Percentiles rank a stretch among this genome's conserved stretches.
Evolutionary conservation across 2,329 filamentous ascomycete genomes (phyloP).

Genomic region (Exophiala xenobiotica): DNA sequence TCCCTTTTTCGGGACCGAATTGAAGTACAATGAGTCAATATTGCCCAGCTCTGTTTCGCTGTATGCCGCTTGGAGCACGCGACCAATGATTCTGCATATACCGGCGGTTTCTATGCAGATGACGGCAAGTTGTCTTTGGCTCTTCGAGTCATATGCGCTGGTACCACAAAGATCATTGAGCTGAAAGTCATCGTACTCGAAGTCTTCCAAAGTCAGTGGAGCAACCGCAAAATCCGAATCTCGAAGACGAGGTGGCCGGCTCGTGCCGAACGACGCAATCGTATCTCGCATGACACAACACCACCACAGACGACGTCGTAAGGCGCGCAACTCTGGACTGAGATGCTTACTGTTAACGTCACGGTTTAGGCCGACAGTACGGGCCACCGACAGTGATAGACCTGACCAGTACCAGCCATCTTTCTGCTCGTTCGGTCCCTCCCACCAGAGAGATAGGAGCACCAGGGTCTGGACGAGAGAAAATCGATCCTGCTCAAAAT

Average conservation of each 20-base stretch:
- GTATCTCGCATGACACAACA: constrained; percentile 93
- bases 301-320: constrained; percentile 98
- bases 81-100: no score
- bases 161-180: no score
- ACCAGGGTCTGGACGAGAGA: constrained; percentile 83
- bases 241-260: constrained; percentile 86
- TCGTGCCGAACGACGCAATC: constrained; percentile 74
- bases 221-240: constrained; percentile 54
- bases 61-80: no score
- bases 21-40: no score
- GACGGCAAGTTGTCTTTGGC: no score
- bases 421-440: constrained; percentile 92
- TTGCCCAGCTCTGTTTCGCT: no score
- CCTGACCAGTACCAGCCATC: constrained; percentile 97
- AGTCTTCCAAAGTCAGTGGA: constrained; percentile 7
- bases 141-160: no score
- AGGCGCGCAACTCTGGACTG: constrained; percentile 67
- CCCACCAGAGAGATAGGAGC: constrained; percentile 95
- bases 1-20: no score
- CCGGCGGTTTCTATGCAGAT: no score
- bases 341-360: constrained; percentile 62
- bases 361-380: constrained; percentile 69
- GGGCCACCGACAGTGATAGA: constrained; percentile 86
- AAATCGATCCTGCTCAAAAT: constrained; percentile 86
- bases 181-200: no score